phyloP scores from a whole-genome alignment of 2,329 filamentous ascomycete species.

The Neoscytalidium dimidiatum region DNA sequence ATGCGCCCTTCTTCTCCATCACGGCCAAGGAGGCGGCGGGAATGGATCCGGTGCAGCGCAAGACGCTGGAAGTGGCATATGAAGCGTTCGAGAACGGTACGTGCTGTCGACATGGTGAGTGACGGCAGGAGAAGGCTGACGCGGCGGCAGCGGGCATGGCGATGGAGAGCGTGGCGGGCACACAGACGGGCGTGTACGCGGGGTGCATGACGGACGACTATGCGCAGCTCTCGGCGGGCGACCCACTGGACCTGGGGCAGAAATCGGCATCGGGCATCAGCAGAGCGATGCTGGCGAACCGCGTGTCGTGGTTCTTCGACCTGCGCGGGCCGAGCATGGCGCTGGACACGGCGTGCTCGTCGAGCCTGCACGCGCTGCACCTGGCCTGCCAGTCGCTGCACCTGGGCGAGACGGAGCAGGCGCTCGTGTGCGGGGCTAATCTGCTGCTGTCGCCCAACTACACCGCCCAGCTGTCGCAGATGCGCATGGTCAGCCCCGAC shows the following conservation, averaged over 20 bases:
- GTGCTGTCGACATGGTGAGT: too few species aligned
- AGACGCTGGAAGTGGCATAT: constrained; percentile 25
- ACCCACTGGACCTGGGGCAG: constrained; percentile 13
- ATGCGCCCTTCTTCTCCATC: constrained; percentile 27
- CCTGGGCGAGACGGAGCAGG: constrained; percentile 20
- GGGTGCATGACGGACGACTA: constrained; percentile 22
- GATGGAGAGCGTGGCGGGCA: constrained; percentile 15
- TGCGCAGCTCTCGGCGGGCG: constrained; percentile 16
- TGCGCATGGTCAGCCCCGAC: constrained; percentile 30
- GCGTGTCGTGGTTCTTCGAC: constrained; percentile 33
- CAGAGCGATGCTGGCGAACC: constrained; percentile 29
- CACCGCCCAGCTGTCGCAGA: not conserved
- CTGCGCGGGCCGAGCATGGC: constrained; percentile 32
- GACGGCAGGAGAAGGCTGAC: too few species aligned
- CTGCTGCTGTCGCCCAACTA: not conserved
- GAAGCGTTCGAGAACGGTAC: constrained; percentile 25
- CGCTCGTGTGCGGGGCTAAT: constrained; percentile 17
- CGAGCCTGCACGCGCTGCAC: constrained; percentile 30
- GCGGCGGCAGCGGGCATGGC: constrained; percentile 13
- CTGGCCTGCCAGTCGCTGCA: constrained; percentile 29
- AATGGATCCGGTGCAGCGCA: constrained; percentile 27
- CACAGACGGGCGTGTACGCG: constrained; percentile 28
- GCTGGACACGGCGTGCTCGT: constrained; percentile 37
- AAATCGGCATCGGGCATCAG: constrained; percentile 16
- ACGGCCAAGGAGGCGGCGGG: constrained; percentile 20